Percentiles rank a stretch among this genome's conserved stretches.
These are phyloP conservation scores for Lichtheimia corymbifera DNA, from an alignment of 371 early-diverging fungal genomes.

Conservation along the genomic window DNA sequence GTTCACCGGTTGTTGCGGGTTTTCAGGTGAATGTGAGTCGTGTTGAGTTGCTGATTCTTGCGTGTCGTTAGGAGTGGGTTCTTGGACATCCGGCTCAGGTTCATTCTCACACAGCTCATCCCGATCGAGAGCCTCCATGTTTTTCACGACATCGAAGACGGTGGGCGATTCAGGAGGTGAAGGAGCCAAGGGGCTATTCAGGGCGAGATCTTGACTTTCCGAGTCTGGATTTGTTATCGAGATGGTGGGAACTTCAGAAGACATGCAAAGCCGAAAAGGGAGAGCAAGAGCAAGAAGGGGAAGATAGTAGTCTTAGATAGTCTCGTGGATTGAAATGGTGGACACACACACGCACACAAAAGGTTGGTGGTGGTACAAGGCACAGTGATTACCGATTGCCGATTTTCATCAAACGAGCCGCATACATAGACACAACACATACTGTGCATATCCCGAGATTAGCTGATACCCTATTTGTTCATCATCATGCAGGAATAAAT, in stretches of 20 bases:
- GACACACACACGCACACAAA: too few species aligned
- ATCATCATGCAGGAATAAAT: too few species aligned
- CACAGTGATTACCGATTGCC: too few species aligned
- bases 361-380: too few species aligned
- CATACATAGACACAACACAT: too few species aligned
- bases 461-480: too few species aligned
- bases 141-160: slow-evolving; percentile 46
- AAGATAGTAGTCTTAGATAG: background rate
- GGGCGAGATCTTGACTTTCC: slow-evolving; percentile 33
- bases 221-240: slow-evolving; percentile 49
- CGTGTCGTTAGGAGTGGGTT: too few species aligned
- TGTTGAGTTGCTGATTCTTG: background rate
- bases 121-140: slow-evolving; percentile 32
- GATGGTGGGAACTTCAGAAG: slow-evolving; percentile 43
- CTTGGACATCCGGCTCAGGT: background rate
- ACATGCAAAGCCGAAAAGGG: background rate
- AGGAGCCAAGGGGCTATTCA: slow-evolving; percentile 25
- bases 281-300: background rate
- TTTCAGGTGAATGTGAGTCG: background rate
- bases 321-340: too few species aligned
- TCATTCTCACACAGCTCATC: slow-evolving; percentile 17
- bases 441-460: too few species aligned
- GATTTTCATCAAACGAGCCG: too few species aligned
- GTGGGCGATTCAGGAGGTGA: slow-evolving; percentile 43
- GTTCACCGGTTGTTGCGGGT: slow-evolving; percentile 3